Conservation (phyloP, 1,284 basidiomycete genomes). For the Trametes pubescens region DNA sequence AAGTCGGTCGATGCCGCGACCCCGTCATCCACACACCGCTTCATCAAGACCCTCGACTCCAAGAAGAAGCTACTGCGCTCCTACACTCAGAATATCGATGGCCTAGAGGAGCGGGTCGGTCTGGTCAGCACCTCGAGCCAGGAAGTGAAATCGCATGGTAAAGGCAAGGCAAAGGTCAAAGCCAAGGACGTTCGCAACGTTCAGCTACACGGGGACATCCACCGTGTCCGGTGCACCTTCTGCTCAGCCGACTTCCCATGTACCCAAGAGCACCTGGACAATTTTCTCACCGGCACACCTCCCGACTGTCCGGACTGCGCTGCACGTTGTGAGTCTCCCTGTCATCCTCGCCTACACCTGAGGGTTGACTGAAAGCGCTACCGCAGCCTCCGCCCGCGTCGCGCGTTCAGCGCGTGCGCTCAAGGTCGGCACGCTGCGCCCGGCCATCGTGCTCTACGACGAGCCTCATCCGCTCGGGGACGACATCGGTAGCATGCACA, state of each 20-base stretch:
- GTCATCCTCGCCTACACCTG: constrained; percentile 19
- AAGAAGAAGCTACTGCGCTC: constrained; percentile 88
- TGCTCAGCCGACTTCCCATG: constrained; percentile 83
- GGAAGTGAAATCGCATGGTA: constrained; percentile 57
- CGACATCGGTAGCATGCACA: constrained; percentile 82
- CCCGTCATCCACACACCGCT: constrained; percentile 88
- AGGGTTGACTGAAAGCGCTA: constrained; percentile 19
- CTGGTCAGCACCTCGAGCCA: constrained; percentile 70
- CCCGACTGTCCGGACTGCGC: constrained; percentile 87
- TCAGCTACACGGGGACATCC: constrained; percentile 93
- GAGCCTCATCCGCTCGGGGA: constrained; percentile 89
- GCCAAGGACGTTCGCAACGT: constrained; percentile 82
- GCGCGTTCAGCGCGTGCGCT: constrained; percentile 83
- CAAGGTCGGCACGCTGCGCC: constrained; percentile 81
- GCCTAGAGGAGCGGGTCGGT: constrained; percentile 85
- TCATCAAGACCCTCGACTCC: constrained; percentile 84
- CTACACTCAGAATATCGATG: constrained; percentile 97
- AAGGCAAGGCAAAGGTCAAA: constrained; percentile 70
- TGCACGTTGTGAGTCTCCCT: constrained; percentile 70
- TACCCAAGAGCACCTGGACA: constrained; percentile 61
- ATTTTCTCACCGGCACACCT: constrained; percentile 74
- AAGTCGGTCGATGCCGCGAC: constrained; percentile 81
- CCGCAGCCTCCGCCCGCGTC: constrained; percentile 75
- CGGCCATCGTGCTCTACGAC: constrained; percentile 91
- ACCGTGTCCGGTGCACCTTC: constrained; percentile 84